Percentiles rank a stretch among this genome's conserved stretches.
These are phyloP conservation scores for Agaricus subrufescens DNA, from an alignment of 768 basidiomycete species.

Conservation along the genomic window DNA sequence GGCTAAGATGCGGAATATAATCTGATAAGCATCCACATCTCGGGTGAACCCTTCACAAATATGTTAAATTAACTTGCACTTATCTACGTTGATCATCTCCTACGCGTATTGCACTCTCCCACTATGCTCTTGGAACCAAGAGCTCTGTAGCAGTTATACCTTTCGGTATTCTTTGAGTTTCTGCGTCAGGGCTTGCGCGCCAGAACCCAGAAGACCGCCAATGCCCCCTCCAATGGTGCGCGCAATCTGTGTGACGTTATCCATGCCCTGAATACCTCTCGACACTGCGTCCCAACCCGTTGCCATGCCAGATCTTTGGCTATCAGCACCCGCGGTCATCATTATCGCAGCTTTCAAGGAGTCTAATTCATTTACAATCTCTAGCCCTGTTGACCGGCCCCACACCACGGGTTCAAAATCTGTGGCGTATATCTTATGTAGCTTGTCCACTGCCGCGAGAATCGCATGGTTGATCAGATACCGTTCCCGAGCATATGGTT, in stretches of 20 bases:
- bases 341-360: conserved; percentile 80
- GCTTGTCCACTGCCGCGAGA: conserved; percentile 81
- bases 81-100: background rate
- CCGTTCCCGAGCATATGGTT: conserved; percentile 73
- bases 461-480: conserved; percentile 86
- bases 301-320: conserved; percentile 6
- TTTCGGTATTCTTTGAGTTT: background rate
- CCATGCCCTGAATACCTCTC: conserved; percentile 31
- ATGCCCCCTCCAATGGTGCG: conserved; percentile 1
- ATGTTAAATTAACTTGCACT: background rate
- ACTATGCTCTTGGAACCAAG: too few relatives aligned
- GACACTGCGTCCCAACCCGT: conserved; percentile 34
- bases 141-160: background rate
- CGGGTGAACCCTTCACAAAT: background rate
- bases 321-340: conserved; percentile 62
- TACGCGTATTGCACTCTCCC: background rate
- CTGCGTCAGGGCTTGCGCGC: background rate
- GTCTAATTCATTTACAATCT: conserved; percentile 87
- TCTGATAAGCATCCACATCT: background rate
- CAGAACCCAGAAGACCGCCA: background rate
- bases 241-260: conserved; percentile 12
- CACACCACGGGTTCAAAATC: conserved; percentile 71
- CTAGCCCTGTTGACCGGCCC: conserved; percentile 83
- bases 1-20: too few relatives aligned
- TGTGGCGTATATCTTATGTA: conserved; percentile 81